Evolutionary conservation across 208 protist species (phyloP), one percentile per base, ranked within the genome.

Genomic region (Crithidia expoeki): DNA sequence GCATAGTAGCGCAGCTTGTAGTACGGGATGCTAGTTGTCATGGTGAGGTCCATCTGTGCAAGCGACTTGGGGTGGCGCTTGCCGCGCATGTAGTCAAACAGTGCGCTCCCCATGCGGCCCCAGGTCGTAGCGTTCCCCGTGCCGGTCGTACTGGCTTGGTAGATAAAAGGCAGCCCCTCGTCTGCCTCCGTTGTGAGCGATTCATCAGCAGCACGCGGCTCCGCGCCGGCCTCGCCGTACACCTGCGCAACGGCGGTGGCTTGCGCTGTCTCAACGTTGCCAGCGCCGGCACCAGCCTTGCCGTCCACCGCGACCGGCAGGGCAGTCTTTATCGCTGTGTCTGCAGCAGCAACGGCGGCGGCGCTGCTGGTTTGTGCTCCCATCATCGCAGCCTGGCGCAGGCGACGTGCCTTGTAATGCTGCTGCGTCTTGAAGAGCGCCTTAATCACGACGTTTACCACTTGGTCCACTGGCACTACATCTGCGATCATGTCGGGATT

Each of bases 381-480:
- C 42, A 57, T 46, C 72, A 36, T 19, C 23, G 47, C 53, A n/a
- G 44, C 64, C 47, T 44, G 27, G 23, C 64, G 64, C 44, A 77
- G 72, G 30, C 61, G 55, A 17, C 76, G 77, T 16, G 47, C 46
- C 50, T 53, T 53, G 50, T 78, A 81, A 49, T 81, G 72, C 51
- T 80, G 63, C 64, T 91, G 77, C 9, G 80, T 87, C 67, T 88
- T 79, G 73, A 88, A 92, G n/a, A 93, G 77, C n/a, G 85, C 81
- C 79, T 97, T 94, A 65, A 94, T 61, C 32, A 95, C 85, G 1
- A 83, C 61, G 64, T 92, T 95, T 17, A 85, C 77, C 12, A 97
- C 93, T 66, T 88, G 86, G 74, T 97, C 93, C 30, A 95, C 93
- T 1, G 93, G 93, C 40, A 97, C 70, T 63, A 94, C 74, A 71